Evolutionary conservation across 2,329 filamentous ascomycete genomes (phyloP), one percentile per base, ranked within the genome.

Genomic region (Plenodomus tracheiphilus): DNA sequence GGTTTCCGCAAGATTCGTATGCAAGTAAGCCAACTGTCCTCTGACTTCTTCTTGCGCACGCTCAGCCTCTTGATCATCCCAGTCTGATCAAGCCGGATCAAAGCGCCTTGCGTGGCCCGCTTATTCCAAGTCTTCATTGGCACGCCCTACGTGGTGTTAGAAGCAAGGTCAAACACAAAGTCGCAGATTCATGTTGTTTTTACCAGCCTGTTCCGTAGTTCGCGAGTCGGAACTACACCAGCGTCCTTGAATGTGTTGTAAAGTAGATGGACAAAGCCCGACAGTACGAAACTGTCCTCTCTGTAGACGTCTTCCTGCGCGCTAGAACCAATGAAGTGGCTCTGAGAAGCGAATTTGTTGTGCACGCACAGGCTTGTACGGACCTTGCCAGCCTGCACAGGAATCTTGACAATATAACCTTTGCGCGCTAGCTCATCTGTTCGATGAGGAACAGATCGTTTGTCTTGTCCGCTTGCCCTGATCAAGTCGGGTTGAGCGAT

Each of bases 401-500:
- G 64, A 16, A 59, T 64, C 53, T 87, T 87, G 35, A 79, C 75
- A 45, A 87, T 85, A 62, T 86, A 86, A 0, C 84, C 84, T 55
- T 82, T 84, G 30, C 74, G 66, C 5, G 77, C 75, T 34, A 87
- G 72, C 2, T 73, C 68, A 52, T 85, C 81, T 2, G 84, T 87
- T 34, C 84, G 75, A 52, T 81, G 77, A 1, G 84, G 84, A 2
- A 86, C 79, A 1, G 84, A 87, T 39, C 84, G 77, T 62, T 86
- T 86, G 64, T 87, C 84, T 68, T 87, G 84, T 5, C 81, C 81
- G 54, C 81, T 83, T 18, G 80, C 59, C 43, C 68, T 72, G 35
- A 77, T 75, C 32, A 86, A 67, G 2, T 83, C 77, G 2, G 81
- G 78, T 61, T 87, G 84, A 2, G 80, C 64, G 38, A 87, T 80